Percentiles rank a stretch among this genome's conserved stretches.
These are phyloP conservation scores for Vaccinium corymbosum DNA, from an alignment of 148 eudicot genomes.

Conservation along the genomic window DNA sequence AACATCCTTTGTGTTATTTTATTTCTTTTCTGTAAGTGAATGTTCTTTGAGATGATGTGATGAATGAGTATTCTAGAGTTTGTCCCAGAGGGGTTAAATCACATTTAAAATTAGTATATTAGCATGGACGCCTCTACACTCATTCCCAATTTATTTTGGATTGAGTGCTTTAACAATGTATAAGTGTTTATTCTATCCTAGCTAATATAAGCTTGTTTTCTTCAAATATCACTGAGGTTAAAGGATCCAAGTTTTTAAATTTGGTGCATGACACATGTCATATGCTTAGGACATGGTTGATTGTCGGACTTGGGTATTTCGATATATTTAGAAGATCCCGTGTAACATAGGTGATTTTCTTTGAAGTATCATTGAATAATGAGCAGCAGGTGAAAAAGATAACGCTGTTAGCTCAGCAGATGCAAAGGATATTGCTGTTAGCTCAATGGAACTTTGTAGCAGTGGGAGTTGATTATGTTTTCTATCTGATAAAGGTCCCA, in stretches of 20 bases:
- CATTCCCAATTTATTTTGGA: background rate
- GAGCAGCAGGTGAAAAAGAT: background rate
- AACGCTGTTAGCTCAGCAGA: too few relatives aligned
- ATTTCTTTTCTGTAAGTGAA: background rate
- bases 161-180: background rate
- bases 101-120: background rate
- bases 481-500: conserved; percentile 54
- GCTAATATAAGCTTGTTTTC: background rate
- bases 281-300: background rate
- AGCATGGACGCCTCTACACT: background rate
- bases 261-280: background rate
- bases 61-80: background rate
- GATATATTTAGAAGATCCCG: background rate
- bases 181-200: background rate
- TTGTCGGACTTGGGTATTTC: background rate
- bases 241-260: background rate
- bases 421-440: too few relatives aligned
- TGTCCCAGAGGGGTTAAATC: background rate
- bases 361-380: background rate
- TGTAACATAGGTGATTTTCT: background rate
- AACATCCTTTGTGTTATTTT: background rate
- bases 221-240: background rate
- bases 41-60: background rate
- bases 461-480: too few relatives aligned
- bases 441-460: too few relatives aligned